Base-by-base conservation (phyloP, 768 basidiomycete species). In the Cystobasidium onofrii region DNA sequence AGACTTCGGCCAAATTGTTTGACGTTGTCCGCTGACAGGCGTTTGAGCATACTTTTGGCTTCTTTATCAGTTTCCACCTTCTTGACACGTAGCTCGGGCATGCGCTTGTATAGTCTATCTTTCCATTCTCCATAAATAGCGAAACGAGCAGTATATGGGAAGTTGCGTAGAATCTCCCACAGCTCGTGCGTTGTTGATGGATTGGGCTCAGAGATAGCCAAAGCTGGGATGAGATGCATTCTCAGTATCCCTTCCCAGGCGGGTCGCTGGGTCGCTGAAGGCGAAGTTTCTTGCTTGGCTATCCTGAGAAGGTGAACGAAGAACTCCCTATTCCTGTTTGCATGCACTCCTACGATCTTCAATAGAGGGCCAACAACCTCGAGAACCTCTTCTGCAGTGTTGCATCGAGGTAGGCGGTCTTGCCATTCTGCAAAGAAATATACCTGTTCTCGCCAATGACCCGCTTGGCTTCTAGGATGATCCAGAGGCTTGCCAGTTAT, bases 61-160 rank as follows among this genome's bases (percentile, higher is more conserved):
- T 96, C 92, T 39, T 89, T 84, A 67, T 93, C 90, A 46, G 90
- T 90, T 78, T 94, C 89, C 4, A 90, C 88, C 73, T 87, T 84
- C 46, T 90, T 90, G 64, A 92, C 86, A 34, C 86, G 86, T 54
- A 95, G 85, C 79, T 90, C 89, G 23, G 90, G 87, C 82, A 92
- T 87, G 18, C 86, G 87, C 74, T 85, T 85, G 81, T 92, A 91
- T 25, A 83, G 85, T 57, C 83, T 83, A 43, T 86, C 84, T 81
- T 89, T 90, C 96, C 96, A 98, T 83, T 97, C 94, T 50, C 93
- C 96, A 78, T 99, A 99, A 36, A 99, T 84, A 60, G 85, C 86
- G 89, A 92, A 99, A 10, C 96, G 90, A 27, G 86, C 83, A 6
- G 88, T 86, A 66, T 88, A 88, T 71, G 90, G 88, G 79, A 89